These are phyloP conservation scores for Emiliania huxleyi DNA, from an alignment of 78 protist genomes.

Conservation along the genomic window DNA sequence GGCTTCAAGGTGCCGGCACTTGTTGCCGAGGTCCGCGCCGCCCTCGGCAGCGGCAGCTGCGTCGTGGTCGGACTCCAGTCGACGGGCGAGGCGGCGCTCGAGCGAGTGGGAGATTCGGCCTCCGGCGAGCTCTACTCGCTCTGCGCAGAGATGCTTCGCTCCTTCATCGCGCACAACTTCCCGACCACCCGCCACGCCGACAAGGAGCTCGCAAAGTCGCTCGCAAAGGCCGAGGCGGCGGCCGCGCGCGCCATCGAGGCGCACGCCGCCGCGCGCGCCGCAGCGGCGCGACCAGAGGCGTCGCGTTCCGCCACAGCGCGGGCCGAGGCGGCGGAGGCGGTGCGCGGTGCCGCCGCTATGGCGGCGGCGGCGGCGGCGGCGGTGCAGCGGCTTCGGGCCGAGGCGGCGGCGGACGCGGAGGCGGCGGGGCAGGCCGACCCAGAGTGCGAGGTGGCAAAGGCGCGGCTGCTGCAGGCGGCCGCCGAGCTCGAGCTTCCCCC, in stretches of 20 bases:
- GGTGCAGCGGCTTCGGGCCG: no score
- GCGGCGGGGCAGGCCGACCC: background rate
- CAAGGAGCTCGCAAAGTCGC: no score
- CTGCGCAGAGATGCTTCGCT: background rate
- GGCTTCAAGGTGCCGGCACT: background rate
- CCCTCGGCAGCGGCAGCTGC: background rate
- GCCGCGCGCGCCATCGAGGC: no score
- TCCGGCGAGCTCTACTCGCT: background rate
- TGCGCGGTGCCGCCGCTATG: no score
- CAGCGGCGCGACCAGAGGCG: no score
- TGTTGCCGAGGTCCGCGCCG: background rate
- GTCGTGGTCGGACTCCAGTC: conserved; percentile 23
- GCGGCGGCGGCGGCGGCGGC: no score
- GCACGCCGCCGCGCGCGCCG: no score
- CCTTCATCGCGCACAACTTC: background rate
- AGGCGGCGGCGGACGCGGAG: no score
- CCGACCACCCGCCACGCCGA: background rate
- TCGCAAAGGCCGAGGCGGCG: no score
- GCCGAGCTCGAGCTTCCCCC: background rate
- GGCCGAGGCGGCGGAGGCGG: no score
- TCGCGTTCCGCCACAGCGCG: no score
- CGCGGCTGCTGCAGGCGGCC: background rate
- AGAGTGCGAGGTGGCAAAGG: background rate
- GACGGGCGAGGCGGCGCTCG: conserved; percentile 4
- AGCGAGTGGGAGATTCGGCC: background rate